Base-by-base conservation (phyloP, 768 basidiomycete genomes). In the Candolleomyces efflorescens region DNA sequence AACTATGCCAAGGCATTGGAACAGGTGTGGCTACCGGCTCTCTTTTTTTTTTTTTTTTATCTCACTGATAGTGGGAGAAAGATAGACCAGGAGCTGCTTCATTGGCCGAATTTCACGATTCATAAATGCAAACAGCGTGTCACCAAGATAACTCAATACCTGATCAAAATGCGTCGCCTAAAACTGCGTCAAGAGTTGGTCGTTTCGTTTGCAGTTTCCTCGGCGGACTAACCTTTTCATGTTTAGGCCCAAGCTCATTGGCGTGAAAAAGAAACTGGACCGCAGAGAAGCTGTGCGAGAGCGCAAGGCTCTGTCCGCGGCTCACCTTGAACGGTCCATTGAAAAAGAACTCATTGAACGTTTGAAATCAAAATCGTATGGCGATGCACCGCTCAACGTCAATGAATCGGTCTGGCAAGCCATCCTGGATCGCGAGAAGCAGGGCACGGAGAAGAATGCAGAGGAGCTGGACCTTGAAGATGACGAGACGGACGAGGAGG, bases 41-140 rank as follows among this genome's bases (percentile, higher is more conserved):
- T 5, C 32, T 11, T 32, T 5, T 9, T 53, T 9, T 24, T 43
- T 10, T 48, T 26, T 45, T 37, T 23, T 17, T 5, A 22, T 46
- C 36, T 53, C 36, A 41, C 44, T 11, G 22, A 38, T n/a, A 24
- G 43, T 43, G 47, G 26, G 36, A 56, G 20, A 56, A 12, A 98
- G 95, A 96, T 99, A 67, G 97, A 98, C 78, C 82, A 80, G 54
- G 93, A 98, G 68, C 82, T 98, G 59, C 82, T 94, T n/a, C 93
- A 98, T 70, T 98, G 97, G 97, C 96, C 97, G 3, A 94, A 94
- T 66, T 98, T 96, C 71, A 86, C 86, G 32, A 90, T 94, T 54
- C 97, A 98, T 78, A 98, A 98, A 76, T 98, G 97, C 83, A 99
- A 99, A 79, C 97, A 99, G 75, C 86, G 97, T 46, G 82, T 98